Evolutionary conservation across 1,284 basidiomycete species (phyloP), one percentile per base, ranked within the genome.

Genomic region (Peniophora sp.): DNA sequence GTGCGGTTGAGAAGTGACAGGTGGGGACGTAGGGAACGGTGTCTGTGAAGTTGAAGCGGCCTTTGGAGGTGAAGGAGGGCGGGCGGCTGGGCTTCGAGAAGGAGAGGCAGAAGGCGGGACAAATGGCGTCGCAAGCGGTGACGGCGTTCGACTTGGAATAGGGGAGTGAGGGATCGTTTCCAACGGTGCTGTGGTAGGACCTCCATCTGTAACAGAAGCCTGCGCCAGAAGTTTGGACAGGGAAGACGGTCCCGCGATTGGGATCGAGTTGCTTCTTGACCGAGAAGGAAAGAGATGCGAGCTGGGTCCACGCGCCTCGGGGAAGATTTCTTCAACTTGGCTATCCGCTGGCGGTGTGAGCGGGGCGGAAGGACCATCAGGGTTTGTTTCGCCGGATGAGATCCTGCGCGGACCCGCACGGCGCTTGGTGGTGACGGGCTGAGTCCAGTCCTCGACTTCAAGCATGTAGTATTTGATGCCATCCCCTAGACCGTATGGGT

Each of bases 401-500:
- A 68, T 60, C 59, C 79, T 84, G 57, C 72, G 75, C 9, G 72
- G 70, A n/a, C 73, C 74, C 25, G 69, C 64, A 51, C 78, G 73
- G 43, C 81, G 79, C 63, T 84, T 85, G 53, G 78, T 79, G 34
- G 75, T 73, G 48, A 72, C 75, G 2, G 83, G 81, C 58, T 89
- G 89, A 2, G 86, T 90, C 85, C 90, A 94, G 60, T 92, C 90
- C 63, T 97, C 94, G 3, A 95, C 92, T 63, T 95, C 88, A 16
- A 97, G 81, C 77, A 93, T 85, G 66, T 90, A 94, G 63, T 92
- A 97, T 59, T 93, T 92, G 52, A 95, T 81, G 11, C 93, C 93
- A 58, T 94, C 89, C 1, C 90, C 86, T 2, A 97, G 77, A 8
- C 89, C 83, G 64, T 87, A 89, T 19, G 85, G 81, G 64, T 87